phyloP scores from a whole-genome alignment of 2,329 filamentous ascomycete species.

The Colletotrichum lentis region DNA sequence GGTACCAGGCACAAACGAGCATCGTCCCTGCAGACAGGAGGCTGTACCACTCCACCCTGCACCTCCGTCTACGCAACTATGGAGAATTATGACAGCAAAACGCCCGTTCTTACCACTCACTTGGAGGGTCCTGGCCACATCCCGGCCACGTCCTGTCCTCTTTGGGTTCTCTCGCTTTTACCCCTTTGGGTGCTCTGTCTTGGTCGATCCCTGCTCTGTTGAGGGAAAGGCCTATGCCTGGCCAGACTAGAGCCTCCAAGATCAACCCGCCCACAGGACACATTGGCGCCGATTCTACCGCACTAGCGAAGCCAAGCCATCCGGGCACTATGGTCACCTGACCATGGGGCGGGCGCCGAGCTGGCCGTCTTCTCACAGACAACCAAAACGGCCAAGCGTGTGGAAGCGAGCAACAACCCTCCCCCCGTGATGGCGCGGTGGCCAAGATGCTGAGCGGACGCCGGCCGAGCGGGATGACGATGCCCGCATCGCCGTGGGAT shows the following conservation, averaged over 20 bases:
- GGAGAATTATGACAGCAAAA: slow-evolving; percentile 25
- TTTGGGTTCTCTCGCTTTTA: slow-evolving; percentile 25
- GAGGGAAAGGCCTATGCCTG: slow-evolving; percentile 4
- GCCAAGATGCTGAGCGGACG: slow-evolving; percentile 17
- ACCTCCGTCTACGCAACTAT: slow-evolving; percentile 8
- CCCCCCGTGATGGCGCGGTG: slow-evolving; percentile 17
- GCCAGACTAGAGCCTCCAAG: background rate
- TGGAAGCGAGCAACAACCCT: slow-evolving; percentile 7
- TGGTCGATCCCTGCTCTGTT: slow-evolving; percentile 21
- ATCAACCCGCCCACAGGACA: background rate
- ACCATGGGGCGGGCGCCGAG: slow-evolving; percentile 24
- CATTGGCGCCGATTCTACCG: slow-evolving; percentile 25
- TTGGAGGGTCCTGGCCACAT: slow-evolving; percentile 12
- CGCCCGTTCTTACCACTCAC: slow-evolving; percentile 20
- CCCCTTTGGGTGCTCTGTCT: background rate
- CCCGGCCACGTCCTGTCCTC: slow-evolving; percentile 12
- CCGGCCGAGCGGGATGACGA: slow-evolving; percentile 24
- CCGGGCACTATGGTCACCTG: slow-evolving; percentile 7
- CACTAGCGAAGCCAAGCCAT: slow-evolving; percentile 28
- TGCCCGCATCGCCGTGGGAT: slow-evolving; percentile 7
- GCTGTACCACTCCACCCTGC: background rate
- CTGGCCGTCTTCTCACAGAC: slow-evolving; percentile 16
- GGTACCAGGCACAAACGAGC: slow-evolving; percentile 32
- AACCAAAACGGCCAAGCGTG: background rate
- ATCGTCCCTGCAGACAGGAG: slow-evolving; percentile 25